A percentile compares a stretch with the other conserved stretches of the same genome.
phyloP scores from a whole-genome alignment of 768 basidiomycete genomes.

The Leccinum incarnatum region DNA sequence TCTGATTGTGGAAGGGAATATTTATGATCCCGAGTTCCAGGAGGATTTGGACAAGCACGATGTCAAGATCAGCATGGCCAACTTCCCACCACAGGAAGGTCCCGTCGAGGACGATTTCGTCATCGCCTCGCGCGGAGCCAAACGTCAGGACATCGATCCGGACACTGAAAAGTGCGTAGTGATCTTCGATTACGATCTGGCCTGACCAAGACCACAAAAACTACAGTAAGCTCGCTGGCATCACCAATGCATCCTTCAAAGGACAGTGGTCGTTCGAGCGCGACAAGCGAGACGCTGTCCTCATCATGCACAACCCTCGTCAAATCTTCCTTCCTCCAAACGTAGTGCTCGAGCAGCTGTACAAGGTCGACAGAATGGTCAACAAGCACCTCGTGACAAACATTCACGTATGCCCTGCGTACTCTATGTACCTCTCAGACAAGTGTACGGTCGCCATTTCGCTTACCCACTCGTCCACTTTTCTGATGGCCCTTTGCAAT shows the following conservation, averaged over 20 bases:
- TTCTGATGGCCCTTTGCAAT: background rate
- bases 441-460: slow-evolving; percentile 12
- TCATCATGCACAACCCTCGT: slow-evolving; percentile 33
- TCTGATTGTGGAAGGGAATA: slow-evolving; percentile 34
- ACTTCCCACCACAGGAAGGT: slow-evolving; percentile 17
- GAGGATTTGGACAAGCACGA: slow-evolving; percentile 12
- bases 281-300: slow-evolving; percentile 29
- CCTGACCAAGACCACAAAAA: background rate
- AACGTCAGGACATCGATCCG: slow-evolving; percentile 8
- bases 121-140: slow-evolving; percentile 22
- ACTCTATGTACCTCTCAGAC: slow-evolving; percentile 33
- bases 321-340: slow-evolving; percentile 19
- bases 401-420: slow-evolving; percentile 30
- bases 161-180: slow-evolving; percentile 21
- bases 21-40: slow-evolving; percentile 30
- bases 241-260: slow-evolving; percentile 30
- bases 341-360: slow-evolving; percentile 26
- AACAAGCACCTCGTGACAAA: slow-evolving; percentile 33
- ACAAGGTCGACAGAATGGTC: slow-evolving; percentile 24
- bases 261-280: slow-evolving; percentile 31
- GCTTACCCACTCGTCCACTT: background rate
- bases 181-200: background rate
- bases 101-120: slow-evolving; percentile 24
- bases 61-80: slow-evolving; percentile 13
- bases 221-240: slow-evolving; percentile 12